Base-by-base conservation (phyloP, 768 basidiomycete genomes). In the Phylloporus arenicola region DNA sequence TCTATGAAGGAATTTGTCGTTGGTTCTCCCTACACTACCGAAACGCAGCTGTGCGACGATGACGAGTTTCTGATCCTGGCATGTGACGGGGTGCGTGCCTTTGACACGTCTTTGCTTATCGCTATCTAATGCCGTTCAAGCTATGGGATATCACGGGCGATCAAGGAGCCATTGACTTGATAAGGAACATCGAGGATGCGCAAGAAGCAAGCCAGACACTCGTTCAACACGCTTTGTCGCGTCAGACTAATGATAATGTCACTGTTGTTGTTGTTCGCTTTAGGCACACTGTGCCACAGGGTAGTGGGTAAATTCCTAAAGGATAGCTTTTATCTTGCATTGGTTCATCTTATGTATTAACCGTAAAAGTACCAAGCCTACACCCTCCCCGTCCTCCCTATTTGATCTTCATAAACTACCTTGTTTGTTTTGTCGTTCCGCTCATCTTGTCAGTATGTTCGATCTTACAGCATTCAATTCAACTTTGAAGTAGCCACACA, bases 1-100 rank as follows among this genome's bases (percentile, higher is more conserved):
- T 88, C 92, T 7, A 98, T 99, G 96, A 99, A 99, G 70, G 96
- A 99, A 62, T 99, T 94, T 66, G 96, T 99, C 11, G 96, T 98
- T 43, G 96, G 96, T 2, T 81, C 90, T 25, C 96, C 96, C 6
- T 99, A 95, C 69, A 99, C 96, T 17, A 98, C 96, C n/a, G 94
- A 97, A 68, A 97, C 95, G 12, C 82, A 86, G 58, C 71, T 99
- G 37, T 86, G 86, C 48, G 83, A 89, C 8, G 85, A 90, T 6
- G 96, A 98, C 64, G 95, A 98, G 65, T 92, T 95, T 67, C 65
- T 97, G 57, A 88, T 99, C 51, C 77, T 99, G 52, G 96, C 96
- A 19, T 99, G 96, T 64, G 96, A 99, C 68, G 96, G 96, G 57
- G 95, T 97, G 67, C 59, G 92, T 79, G 14, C 42, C 17, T 43